Percentiles rank a stretch among this genome's conserved stretches.
Evolutionary conservation across 495 filamentous ascomycete genomes (phyloP).

Genomic region (Apiosordaria backusii): DNA sequence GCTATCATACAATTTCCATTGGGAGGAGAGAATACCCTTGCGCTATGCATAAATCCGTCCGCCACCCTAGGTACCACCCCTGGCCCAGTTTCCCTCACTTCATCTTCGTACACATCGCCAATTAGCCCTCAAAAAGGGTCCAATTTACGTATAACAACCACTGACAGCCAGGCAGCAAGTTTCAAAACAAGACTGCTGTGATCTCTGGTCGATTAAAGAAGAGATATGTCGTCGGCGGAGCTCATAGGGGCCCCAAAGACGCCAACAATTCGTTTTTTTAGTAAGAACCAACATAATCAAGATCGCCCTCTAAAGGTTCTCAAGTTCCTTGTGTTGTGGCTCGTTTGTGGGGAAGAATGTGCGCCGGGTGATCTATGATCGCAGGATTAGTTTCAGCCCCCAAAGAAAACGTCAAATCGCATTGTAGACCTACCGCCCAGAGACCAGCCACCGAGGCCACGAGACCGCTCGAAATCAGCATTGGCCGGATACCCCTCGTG

Average conservation of each 20-base stretch:
- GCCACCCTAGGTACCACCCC: slow-evolving; percentile 4
- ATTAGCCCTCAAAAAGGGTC: slow-evolving; percentile 7
- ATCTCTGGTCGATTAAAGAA: slow-evolving; percentile 27
- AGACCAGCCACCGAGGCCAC: slow-evolving; percentile 78
- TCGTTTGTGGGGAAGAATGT: slow-evolving; percentile 30
- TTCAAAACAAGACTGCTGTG: slow-evolving; percentile 8
- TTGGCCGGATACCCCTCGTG: slow-evolving; percentile 80
- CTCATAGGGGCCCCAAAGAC: neutral
- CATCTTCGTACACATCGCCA: slow-evolving; percentile 28
- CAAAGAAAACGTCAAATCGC: neutral
- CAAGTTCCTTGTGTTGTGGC: slow-evolving; percentile 11
- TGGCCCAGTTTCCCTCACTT: neutral
- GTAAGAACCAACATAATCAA: neutral
- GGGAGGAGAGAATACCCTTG: slow-evolving; percentile 36
- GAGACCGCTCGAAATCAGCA: slow-evolving; percentile 87
- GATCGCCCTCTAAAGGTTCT: slow-evolving; percentile 12
- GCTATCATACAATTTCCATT: slow-evolving; percentile 32
- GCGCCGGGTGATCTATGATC: slow-evolving; percentile 27
- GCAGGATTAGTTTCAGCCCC: slow-evolving; percentile 6
- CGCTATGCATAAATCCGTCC: slow-evolving; percentile 32
- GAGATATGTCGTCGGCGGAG: neutral
- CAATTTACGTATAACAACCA: slow-evolving; percentile 16
- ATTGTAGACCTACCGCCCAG: slow-evolving; percentile 73
- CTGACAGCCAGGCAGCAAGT: slow-evolving; percentile 6
- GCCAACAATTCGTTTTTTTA: neutral